Percentiles rank a stretch among this genome's conserved stretches.
Evolutionary conservation across 169 alveolate species (phyloP).

Genomic region (Ichthyophthirius multifiliis): DNA sequence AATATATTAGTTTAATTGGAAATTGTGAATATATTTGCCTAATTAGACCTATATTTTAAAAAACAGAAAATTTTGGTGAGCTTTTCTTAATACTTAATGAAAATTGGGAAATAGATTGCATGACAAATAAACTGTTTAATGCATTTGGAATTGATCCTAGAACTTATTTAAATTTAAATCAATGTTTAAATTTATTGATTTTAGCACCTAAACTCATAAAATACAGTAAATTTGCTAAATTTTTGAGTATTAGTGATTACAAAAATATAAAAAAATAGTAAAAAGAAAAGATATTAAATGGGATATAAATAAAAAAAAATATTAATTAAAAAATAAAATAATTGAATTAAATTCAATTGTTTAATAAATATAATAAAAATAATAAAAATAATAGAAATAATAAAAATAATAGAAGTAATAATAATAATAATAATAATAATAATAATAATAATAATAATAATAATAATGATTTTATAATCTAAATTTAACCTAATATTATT

Average conservation of each 20-base stretch:
- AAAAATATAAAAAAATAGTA: background rate
- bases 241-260: background rate
- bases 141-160: background rate
- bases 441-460: no score
- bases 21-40: conserved; percentile 18
- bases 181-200: background rate
- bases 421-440: no score
- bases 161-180: background rate
- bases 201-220: background rate
- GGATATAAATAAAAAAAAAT: background rate
- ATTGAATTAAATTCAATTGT: no score
- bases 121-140: conserved; percentile 15
- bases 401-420: background rate
- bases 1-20: conserved; percentile 21
- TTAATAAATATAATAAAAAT: background rate
- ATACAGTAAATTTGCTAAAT: background rate
- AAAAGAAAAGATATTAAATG: background rate
- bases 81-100: conserved; percentile 15
- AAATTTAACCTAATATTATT: no score
- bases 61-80: conserved; percentile 12
- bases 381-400: background rate
- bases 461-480: no score
- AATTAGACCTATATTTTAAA: conserved; percentile 15
- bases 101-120: conserved; percentile 37
- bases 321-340: background rate